phyloP scores from a whole-genome alignment of 2,329 filamentous ascomycete species.

The Pyricularia pennisetigena region DNA sequence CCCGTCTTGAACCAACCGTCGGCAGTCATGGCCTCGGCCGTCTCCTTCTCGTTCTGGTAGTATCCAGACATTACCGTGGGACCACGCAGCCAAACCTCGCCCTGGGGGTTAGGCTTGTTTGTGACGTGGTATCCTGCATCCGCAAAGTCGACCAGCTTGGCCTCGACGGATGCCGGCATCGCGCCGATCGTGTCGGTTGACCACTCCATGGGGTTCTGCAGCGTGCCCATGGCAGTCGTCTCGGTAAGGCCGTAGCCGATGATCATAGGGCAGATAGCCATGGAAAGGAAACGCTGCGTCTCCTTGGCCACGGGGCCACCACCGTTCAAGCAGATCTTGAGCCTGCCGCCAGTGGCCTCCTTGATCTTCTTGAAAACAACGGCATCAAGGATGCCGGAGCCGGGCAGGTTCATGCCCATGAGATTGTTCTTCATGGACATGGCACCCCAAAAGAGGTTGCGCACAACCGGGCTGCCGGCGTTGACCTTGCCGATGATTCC shows the following conservation, averaged over 20 bases:
- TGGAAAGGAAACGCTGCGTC: conserved; percentile 78
- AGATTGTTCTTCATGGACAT: conserved; percentile 42
- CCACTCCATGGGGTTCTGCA: conserved; percentile 73
- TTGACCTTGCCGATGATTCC: conserved; percentile 72
- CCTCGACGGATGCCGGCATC: conserved; percentile 63
- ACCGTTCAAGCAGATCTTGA: conserved; percentile 78
- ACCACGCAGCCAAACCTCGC: conserved; percentile 83
- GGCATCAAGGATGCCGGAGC: conserved; percentile 60
- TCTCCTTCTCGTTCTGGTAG: conserved; percentile 71
- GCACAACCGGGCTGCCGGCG: conserved; percentile 55
- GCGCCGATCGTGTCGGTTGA: conserved; percentile 64
- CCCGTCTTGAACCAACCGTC: conserved; percentile 87
- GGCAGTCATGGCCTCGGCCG: conserved; percentile 53
- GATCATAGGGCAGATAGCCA: conserved; percentile 85
- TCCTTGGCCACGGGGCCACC: conserved; percentile 79
- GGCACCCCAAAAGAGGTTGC: conserved; percentile 63
- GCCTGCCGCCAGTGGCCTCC: conserved; percentile 73
- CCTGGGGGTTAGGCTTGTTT: conserved; percentile 69
- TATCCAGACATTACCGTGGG: conserved; percentile 62
- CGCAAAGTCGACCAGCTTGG: conserved; percentile 78
- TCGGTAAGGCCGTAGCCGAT: conserved; percentile 82
- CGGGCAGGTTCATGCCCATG: conserved; percentile 47
- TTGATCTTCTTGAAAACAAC: conserved; percentile 88
- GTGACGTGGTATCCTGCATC: conserved; percentile 72
- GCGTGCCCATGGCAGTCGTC: conserved; percentile 65